Conservation (phyloP, 129 eudicot species). For the Chrysanthemum makinoi region DNA sequence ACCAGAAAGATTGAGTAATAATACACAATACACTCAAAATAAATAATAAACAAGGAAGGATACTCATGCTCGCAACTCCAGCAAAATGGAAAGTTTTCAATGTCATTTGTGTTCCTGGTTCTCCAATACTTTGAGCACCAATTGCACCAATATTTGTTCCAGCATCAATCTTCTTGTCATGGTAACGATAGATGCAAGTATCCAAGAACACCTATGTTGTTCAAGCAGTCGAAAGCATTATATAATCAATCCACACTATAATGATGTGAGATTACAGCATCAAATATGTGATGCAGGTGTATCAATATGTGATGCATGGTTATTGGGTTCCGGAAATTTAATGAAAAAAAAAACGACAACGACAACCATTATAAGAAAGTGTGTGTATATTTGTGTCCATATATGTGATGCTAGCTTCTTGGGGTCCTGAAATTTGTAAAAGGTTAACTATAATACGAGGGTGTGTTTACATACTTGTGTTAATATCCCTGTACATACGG, state of each 20-base stretch:
- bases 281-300: too few relatives aligned
- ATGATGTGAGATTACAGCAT: too few relatives aligned
- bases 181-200: slow-evolving; percentile 77
- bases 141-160: slow-evolving; percentile 98
- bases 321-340: too few relatives aligned
- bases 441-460: background rate
- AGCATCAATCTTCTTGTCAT: slow-evolving; percentile 66
- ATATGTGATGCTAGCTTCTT: background rate
- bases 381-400: too few relatives aligned
- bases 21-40: background rate
- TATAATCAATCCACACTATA: background rate
- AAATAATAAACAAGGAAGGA: slow-evolving; percentile 41
- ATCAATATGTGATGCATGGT: too few relatives aligned
- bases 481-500: background rate
- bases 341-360: too few relatives aligned
- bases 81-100: slow-evolving; percentile 98
- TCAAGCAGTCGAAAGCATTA: background rate
- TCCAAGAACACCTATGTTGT: slow-evolving; percentile 61
- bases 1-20: background rate
- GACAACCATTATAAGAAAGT: too few relatives aligned
- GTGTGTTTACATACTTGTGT: background rate
- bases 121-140: slow-evolving; percentile 99
- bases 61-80: slow-evolving; percentile 99
- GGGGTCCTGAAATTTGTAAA: background rate
- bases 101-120: slow-evolving; percentile 99